Evolutionary conservation across 2,329 filamentous ascomycete species (phyloP), one percentile per base, ranked within the genome.

Genomic region (Aspergillus amoenus): DNA sequence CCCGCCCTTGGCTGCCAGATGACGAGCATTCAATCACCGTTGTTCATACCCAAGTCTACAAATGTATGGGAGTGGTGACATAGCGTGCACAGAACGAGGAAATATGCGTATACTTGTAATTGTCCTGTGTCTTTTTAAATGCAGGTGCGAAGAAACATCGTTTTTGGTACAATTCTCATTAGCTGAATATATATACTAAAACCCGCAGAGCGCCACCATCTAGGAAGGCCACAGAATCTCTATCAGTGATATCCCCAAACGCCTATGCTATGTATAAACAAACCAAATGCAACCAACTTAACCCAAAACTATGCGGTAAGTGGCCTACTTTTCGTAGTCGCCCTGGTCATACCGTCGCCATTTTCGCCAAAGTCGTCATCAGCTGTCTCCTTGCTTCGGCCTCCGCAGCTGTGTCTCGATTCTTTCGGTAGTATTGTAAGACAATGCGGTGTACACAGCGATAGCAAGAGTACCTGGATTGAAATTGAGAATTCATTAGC

Each of bases 401-500:
- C 54, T 77, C 75, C 37, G 64, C 67, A n/a, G 64, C 57, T 50
- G 71, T 69, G 37, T 73, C 65, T 52, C 66, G 66, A 40, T 68
- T 66, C 55, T 40, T 54, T 40, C 73, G 73, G 58, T 76, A 76
- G 51, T 76, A 76, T 51, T 75, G 73, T 34, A 71, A 64, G 4
- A 71, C 71, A 48, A 76, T 71, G 37, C 61, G 67, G 52, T 70
- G 68, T 12, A 77, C 64, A 27, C 69, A 64, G 44, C 71, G 73
- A 51, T 76, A 76, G 56, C 74, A 76, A 13, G 72, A 66, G 61
- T 77, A 77, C 21, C 75, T 77, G 53, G 22, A 40, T 3, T 37
- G 34, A 37, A 48, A 42, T 45, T 12, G 48, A 45, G 34, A 57
- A 42, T 51, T 22, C 37, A 51, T 53, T 15, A 53, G 43, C 5